Base-by-base conservation (phyloP, 768 basidiomycete genomes). In the Trametes villosa region DNA sequence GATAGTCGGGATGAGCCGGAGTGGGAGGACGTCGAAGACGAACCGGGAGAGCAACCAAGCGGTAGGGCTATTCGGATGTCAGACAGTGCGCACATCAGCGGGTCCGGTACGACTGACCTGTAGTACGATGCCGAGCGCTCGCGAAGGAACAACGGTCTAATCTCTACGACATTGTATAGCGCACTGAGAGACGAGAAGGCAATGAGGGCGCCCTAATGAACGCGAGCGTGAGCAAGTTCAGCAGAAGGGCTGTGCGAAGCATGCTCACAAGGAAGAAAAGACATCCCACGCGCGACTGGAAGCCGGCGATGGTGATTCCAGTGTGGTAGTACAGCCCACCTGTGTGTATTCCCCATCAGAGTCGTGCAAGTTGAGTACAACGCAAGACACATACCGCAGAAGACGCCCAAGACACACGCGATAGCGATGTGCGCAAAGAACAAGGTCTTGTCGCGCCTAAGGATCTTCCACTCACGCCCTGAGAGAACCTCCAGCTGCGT, bases 151-250 rank as follows among this genome's bases (percentile, higher is more conserved):
- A 98, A 81, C 0, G 91, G 85, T 29, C 94, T 84, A 55, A 89
- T 81, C 71, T 89, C 89, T 2, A 95, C 86, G 45, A 97, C 80
- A 62, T 96, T 95, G 72, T 94, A 92, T 59, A 98, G 72, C 0
- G 96, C 94, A 67, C 94, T 96, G 42, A 98, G 77, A 3, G 92
- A 84, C 1, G 92, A 94, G 75, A 98, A 97, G 0, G 96, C 92
- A 49, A 97, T 86, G 27, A 98, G 81, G 15, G 94, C 87, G 33
- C 95, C 95, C 91, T 92, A 63, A 8, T 41, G 46, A 31, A 26
- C 20, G 17, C 33, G 29, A 38, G 49, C 44, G 26, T 30, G 18
- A 20, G 20, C 44, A 26, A 31, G 31, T 20, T 30, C 2, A 12
- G 1, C 9, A 49, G 18, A 18, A 27, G 9, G 13, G 13, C 48